These are phyloP conservation scores for Cryptosporidium muris DNA, from an alignment of 169 alveolate species.

Conservation along the genomic window DNA sequence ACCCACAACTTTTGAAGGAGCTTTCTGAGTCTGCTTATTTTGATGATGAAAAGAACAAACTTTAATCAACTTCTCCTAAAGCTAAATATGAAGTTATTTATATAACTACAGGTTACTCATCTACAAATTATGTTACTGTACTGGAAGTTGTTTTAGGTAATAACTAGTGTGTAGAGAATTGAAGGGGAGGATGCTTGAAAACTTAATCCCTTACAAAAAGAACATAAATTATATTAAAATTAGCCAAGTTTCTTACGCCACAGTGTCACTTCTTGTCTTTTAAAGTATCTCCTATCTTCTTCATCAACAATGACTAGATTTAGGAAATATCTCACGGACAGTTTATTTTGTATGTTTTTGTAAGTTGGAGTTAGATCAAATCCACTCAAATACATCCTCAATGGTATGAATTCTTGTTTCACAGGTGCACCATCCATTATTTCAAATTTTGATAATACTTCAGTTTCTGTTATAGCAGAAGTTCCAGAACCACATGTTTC, in stretches of 20 bases:
- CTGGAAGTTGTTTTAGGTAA: no score
- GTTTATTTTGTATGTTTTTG: constrained; percentile 93
- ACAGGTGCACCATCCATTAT: constrained; percentile 99
- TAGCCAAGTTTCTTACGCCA: constrained; percentile 95
- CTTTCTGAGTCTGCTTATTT: background rate
- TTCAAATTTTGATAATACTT: constrained; percentile 95
- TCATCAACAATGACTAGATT: constrained; percentile 98
- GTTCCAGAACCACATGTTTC: constrained; percentile 85
- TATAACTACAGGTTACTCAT: no score
- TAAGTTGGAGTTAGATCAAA: constrained; percentile 98
- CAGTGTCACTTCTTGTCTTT: constrained; percentile 95
- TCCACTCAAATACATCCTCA: constrained; percentile 94
- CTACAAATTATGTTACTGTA: no score
- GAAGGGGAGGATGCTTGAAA: no score
- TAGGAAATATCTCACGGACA: constrained; percentile 94
- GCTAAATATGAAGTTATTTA: background rate
- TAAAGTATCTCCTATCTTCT: constrained; percentile 95
- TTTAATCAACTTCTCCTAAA: background rate
- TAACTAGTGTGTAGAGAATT: no score
- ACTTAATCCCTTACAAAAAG: background rate
- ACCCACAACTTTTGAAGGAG: background rate
- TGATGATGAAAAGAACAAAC: background rate
- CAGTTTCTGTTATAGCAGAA: constrained; percentile 90
- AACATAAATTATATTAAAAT: background rate
- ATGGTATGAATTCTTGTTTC: constrained; percentile 95